Percentiles rank a stretch among this genome's conserved stretches.
Conservation (phyloP, 306 rosid genomes). For the Cyamopsis tetragonoloba region DNA sequence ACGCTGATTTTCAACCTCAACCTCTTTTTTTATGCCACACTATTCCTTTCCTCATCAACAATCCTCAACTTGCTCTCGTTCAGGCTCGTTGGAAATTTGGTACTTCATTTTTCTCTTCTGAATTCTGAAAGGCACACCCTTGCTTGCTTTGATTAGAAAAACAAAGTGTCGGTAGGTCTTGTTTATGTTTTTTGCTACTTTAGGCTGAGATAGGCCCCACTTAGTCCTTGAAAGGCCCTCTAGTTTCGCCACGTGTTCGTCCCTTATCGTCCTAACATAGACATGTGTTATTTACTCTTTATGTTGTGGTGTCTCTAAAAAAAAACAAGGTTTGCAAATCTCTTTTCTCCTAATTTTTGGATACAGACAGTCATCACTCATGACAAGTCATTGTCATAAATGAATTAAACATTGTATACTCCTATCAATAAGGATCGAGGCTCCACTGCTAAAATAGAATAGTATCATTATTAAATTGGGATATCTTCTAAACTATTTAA, state of each 20-base stretch:
- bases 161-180: conserved; percentile 46
- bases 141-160: background rate
- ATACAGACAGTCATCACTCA: conserved; percentile 13
- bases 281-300: background rate
- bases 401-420: no score
- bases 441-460: no score
- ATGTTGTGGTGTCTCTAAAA: no score
- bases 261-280: background rate
- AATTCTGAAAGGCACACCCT: background rate
- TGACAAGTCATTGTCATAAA: conserved; percentile 22
- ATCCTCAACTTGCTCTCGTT: conserved; percentile 59
- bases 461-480: no score
- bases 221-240: background rate
- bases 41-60: conserved; percentile 67
- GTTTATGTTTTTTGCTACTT: conserved; percentile 6
- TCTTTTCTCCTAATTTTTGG: background rate
- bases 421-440: no score
- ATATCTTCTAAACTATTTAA: no score
- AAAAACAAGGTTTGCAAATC: background rate
- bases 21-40: conserved; percentile 71
- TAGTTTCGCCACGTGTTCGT: background rate
- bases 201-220: background rate
- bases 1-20: conserved; percentile 90
- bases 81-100: conserved; percentile 94
- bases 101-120: conserved; percentile 14